phyloP scores from a whole-genome alignment of 768 basidiomycete species.

The Omphalotus guepiniiformis region DNA sequence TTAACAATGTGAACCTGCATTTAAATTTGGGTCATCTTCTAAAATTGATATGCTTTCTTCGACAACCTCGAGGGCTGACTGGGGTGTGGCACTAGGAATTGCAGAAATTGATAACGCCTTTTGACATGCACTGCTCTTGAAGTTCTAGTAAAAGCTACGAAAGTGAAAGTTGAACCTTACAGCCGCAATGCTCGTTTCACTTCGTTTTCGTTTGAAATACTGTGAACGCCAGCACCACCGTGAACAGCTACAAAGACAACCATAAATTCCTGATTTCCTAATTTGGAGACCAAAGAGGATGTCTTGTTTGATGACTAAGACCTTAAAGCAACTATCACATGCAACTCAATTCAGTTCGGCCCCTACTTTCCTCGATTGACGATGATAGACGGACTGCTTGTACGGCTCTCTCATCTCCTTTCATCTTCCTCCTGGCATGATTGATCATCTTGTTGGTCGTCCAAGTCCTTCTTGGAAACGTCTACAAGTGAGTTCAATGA shows the following conservation, averaged over 20 bases:
- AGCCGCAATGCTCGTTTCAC: slow-evolving; percentile 53
- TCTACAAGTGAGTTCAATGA: slow-evolving; percentile 50
- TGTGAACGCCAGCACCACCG: slow-evolving; percentile 74
- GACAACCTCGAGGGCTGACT: slow-evolving; percentile 41
- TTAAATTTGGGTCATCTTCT: slow-evolving; percentile 64
- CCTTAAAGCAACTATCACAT: slow-evolving; percentile 26
- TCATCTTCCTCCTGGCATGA: slow-evolving; percentile 49
- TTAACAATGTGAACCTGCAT: slow-evolving; percentile 49
- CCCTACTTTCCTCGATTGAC: neutral
- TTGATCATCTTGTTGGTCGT: slow-evolving; percentile 87
- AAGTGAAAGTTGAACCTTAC: slow-evolving; percentile 29
- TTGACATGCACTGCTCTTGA: slow-evolving; percentile 56
- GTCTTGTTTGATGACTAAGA: neutral
- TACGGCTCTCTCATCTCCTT: neutral
- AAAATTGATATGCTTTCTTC: slow-evolving; percentile 51
- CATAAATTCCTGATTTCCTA: too few relatives aligned
- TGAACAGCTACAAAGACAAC: slow-evolving; percentile 56
- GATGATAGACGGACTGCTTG: neutral
- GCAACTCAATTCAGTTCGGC: slow-evolving; percentile 17
- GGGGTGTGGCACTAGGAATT: slow-evolving; percentile 10
- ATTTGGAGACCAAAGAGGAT: slow-evolving; percentile 25
- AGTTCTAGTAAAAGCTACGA: neutral
- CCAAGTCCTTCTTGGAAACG: slow-evolving; percentile 91
- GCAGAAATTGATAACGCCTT: slow-evolving; percentile 29
- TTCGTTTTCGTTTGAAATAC: slow-evolving; percentile 38